phyloP scores from a whole-genome alignment of 2,329 filamentous ascomycete genomes.

The Clathrospora elynae region DNA sequence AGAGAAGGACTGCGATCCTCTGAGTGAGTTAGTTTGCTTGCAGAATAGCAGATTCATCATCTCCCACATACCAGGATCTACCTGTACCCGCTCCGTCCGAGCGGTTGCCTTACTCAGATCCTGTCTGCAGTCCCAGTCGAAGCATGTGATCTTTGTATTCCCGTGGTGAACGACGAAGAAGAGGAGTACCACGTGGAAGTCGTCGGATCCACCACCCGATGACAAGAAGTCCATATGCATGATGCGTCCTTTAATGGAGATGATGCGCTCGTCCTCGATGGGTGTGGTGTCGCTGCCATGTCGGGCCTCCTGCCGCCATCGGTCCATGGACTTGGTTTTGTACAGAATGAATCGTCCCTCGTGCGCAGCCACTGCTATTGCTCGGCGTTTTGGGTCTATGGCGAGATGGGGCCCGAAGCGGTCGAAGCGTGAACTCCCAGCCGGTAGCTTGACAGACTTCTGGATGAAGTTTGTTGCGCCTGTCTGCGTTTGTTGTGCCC shows the following conservation, averaged over 20 bases:
- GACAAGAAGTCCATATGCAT: constrained; percentile 86
- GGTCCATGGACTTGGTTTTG: constrained; percentile 64
- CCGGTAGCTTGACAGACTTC: constrained; percentile 64
- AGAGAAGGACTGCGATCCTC: constrained; percentile 47
- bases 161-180: constrained; percentile 59
- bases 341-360: constrained; percentile 74
- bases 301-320: constrained; percentile 55
- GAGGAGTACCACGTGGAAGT: constrained; percentile 76
- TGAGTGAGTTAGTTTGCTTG: constrained; percentile 22
- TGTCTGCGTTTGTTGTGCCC: constrained; percentile 57
- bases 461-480: constrained; percentile 65
- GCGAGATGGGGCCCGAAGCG: constrained; percentile 70
- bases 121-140: constrained; percentile 60
- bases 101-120: constrained; percentile 33
- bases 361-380: constrained; percentile 71
- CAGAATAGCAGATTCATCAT: neutral
- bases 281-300: constrained; percentile 58
- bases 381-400: constrained; percentile 72
- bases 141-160: constrained; percentile 56
- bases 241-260: constrained; percentile 68
- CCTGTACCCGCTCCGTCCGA: constrained; percentile 33
- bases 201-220: constrained; percentile 67
- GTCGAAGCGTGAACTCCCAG: constrained; percentile 58
- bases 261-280: constrained; percentile 59
- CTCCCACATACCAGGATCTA: constrained; percentile 35